phyloP scores from a whole-genome alignment of 1,284 basidiomycete species.

The Ganoderma lingzhi region DNA sequence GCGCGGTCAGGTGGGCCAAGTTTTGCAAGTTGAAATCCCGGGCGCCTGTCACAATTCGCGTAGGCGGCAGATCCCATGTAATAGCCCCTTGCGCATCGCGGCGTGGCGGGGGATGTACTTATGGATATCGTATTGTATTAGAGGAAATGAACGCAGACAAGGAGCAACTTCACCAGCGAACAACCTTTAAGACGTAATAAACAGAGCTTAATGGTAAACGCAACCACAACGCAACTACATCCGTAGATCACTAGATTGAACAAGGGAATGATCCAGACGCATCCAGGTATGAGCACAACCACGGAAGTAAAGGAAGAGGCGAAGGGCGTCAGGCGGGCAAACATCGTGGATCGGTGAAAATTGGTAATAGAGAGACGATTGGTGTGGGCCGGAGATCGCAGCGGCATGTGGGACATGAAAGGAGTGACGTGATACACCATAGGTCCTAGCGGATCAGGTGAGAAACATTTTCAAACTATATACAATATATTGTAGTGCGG shows the following conservation, averaged over 20 bases:
- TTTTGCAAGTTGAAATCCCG: not conserved
- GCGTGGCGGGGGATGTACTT: not conserved
- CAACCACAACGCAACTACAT: not conserved
- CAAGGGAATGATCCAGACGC: slow-evolving; percentile 30
- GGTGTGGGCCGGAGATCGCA: slow-evolving; percentile 22
- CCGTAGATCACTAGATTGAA: slow-evolving; percentile 26
- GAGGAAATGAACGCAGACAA: not conserved
- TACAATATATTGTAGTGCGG: slow-evolving; percentile 34
- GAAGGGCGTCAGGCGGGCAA: slow-evolving; percentile 15
- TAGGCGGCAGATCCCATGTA: not conserved
- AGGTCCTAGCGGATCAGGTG: slow-evolving; percentile 23
- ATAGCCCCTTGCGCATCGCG: too few relatives aligned
- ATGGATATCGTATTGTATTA: slow-evolving; percentile 1
- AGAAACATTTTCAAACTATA: slow-evolving; percentile 34
- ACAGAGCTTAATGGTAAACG: slow-evolving; percentile 15
- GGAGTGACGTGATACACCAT: slow-evolving; percentile 31
- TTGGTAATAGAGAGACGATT: slow-evolving; percentile 1
- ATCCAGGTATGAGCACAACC: slow-evolving; percentile 35
- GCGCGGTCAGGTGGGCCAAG: too few relatives aligned
- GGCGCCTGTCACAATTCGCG: not conserved
- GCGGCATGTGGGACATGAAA: slow-evolving; percentile 32
- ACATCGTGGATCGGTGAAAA: slow-evolving; percentile 26
- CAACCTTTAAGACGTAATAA: slow-evolving; percentile 14
- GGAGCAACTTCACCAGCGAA: slow-evolving; percentile 25
- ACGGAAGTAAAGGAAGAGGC: slow-evolving; percentile 17